Percentiles rank a stretch among this genome's conserved stretches.
phyloP scores from a whole-genome alignment of 2,329 filamentous ascomycete genomes.

The Rhynchosporium graminicola region DNA sequence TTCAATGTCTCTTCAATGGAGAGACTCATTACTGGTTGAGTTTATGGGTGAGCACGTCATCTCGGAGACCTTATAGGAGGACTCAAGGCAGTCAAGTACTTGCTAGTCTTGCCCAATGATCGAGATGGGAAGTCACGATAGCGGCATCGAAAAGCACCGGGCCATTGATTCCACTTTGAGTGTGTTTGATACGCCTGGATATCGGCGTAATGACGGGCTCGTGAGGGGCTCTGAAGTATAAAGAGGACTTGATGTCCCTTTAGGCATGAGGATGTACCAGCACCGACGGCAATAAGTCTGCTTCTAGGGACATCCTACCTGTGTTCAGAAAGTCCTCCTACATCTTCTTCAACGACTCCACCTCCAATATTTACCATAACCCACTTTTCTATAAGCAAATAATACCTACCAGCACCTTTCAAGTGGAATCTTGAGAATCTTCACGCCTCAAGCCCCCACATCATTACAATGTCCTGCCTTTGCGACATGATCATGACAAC shows the following conservation, averaged over 20 bases:
- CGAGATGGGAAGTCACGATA: background rate
- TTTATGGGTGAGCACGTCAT: background rate
- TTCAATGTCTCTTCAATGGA: background rate
- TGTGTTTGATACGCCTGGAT: background rate
- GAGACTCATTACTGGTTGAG: background rate
- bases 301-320: background rate
- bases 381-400: background rate
- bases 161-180: background rate
- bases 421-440: too few relatives aligned
- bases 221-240: constrained; percentile 10
- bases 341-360: background rate
- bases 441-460: background rate
- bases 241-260: constrained; percentile 7
- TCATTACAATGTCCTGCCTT: background rate
- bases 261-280: background rate
- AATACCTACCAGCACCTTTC: background rate
- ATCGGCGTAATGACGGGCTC: background rate
- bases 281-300: background rate
- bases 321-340: background rate
- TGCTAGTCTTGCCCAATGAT: constrained; percentile 1
- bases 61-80: background rate
- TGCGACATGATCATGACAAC: background rate
- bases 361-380: background rate
- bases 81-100: background rate
- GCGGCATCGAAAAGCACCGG: background rate